phyloP scores from a whole-genome alignment of 352 stramenopile genomes.

The Thraustotheca clavata region DNA sequence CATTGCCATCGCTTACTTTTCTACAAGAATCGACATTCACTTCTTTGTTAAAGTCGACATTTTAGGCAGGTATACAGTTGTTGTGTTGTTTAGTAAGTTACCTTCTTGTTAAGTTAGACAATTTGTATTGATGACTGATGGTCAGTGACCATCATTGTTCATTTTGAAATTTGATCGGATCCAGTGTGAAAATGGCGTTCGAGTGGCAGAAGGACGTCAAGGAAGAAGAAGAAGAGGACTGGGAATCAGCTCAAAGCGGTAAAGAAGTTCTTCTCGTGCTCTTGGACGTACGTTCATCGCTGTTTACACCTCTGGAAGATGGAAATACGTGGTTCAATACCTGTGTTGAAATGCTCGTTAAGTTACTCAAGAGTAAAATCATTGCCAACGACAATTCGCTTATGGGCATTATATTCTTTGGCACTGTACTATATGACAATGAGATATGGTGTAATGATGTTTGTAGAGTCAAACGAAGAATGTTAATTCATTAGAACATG shows the following conservation, averaged over 20 bases:
- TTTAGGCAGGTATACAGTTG: no score
- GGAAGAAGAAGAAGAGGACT: slow-evolving; percentile 47
- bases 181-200: slow-evolving; percentile 10
- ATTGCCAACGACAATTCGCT: slow-evolving; percentile 72
- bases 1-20: no score
- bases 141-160: no score
- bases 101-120: no score
- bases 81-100: no score
- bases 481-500: slow-evolving; percentile 42
- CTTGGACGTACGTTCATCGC: slow-evolving; percentile 54
- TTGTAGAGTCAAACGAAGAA: slow-evolving; percentile 53
- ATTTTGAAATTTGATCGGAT: not conserved
- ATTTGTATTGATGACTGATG: no score
- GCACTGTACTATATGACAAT: slow-evolving; percentile 33
- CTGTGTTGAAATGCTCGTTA: slow-evolving; percentile 52
- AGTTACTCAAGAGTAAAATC: slow-evolving; percentile 69
- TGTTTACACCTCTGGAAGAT: slow-evolving; percentile 40
- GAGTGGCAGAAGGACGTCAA: slow-evolving; percentile 7
- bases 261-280: slow-evolving; percentile 74
- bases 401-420: slow-evolving; percentile 68
- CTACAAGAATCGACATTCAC: no score
- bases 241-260: slow-evolving; percentile 43
- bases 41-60: no score
- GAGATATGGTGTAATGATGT: not conserved
- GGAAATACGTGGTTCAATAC: slow-evolving; percentile 60